These are phyloP conservation scores for Trypanosoma rangeli DNA, from an alignment of 208 protist genomes.

Conservation along the genomic window DNA sequence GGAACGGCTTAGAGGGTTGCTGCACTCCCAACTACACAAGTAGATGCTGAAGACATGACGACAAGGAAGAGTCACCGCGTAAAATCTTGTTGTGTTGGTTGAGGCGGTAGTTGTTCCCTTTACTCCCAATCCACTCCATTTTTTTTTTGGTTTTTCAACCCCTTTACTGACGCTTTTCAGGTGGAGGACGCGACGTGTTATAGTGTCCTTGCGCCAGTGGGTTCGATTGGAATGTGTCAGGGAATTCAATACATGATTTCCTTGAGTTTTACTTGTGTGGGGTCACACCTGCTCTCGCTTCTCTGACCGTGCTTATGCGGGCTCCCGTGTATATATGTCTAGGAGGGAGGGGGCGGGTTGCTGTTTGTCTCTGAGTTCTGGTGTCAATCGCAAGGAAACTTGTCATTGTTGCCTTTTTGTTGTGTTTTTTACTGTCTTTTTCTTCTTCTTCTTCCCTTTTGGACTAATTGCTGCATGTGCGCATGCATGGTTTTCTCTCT, in stretches of 20 bases:
- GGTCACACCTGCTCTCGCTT: not conserved
- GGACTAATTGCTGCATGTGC: not conserved
- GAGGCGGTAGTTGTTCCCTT: too few species aligned
- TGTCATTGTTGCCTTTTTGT: not conserved
- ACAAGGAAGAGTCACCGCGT: not conserved
- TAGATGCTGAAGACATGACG: not conserved
- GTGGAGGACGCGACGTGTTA: too few species aligned
- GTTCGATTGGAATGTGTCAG: too few species aligned
- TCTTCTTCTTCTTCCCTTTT: constrained; percentile 18
- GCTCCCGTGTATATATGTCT: not conserved
- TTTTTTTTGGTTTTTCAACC: too few species aligned
- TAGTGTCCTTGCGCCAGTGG: too few species aligned
- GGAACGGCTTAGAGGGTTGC: constrained; percentile 39
- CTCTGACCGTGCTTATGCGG: not conserved
- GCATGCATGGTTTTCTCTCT: not conserved
- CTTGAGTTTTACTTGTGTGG: not conserved
- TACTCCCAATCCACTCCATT: too few species aligned
- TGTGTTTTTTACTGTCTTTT: constrained; percentile 15
- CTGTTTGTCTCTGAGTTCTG: not conserved
- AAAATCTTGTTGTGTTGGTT: not conserved
- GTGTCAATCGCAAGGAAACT: not conserved
- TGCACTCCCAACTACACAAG: constrained; percentile 28
- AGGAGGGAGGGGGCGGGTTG: not conserved
- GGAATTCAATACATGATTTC: not conserved
- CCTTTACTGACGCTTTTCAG: too few species aligned